A percentile compares a stretch with the other conserved stretches of the same genome.
phyloP scores from a whole-genome alignment of 805 yeast species.

The Metschnikowia cubensis region DNA sequence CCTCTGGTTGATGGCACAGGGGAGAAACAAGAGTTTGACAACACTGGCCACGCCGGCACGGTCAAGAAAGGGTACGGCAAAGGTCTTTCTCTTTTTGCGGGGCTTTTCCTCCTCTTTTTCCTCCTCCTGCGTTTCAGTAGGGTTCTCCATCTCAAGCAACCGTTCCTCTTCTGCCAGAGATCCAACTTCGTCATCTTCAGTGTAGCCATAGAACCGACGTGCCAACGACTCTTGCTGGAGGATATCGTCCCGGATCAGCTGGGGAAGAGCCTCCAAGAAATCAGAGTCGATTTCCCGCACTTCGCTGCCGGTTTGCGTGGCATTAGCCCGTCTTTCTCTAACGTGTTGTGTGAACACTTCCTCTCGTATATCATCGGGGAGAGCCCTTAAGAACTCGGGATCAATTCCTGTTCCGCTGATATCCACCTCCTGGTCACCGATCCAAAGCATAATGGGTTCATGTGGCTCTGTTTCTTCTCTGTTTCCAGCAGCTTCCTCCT shows the following conservation, averaged over 20 bases:
- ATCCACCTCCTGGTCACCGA: slow-evolving; percentile 77
- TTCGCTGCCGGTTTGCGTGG: slow-evolving; percentile 39
- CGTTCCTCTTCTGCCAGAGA: slow-evolving; percentile 16
- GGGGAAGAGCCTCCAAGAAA: slow-evolving; percentile 78
- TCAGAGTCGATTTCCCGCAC: slow-evolving; percentile 73
- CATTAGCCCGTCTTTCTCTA: slow-evolving; percentile 64
- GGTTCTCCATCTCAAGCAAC: slow-evolving; percentile 15
- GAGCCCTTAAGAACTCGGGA: slow-evolving; percentile 82
- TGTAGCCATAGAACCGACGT: slow-evolving; percentile 29
- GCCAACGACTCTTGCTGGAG: slow-evolving; percentile 53
- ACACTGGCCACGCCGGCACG: slow-evolving; percentile 71
- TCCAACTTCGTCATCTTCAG: slow-evolving; percentile 20
- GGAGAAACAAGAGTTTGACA: slow-evolving; percentile 65
- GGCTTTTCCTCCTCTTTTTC: not conserved
- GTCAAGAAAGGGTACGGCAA: slow-evolving; percentile 62
- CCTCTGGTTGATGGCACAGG: slow-evolving; percentile 60
- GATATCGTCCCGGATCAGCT: slow-evolving; percentile 57
- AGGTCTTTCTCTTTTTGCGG: slow-evolving; percentile 7
- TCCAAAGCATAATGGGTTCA: slow-evolving; percentile 61
- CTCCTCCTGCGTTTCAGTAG: not conserved
- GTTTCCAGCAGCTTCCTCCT: slow-evolving; percentile 10
- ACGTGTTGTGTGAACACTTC: slow-evolving; percentile 86
- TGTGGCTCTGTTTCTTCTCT: slow-evolving; percentile 3
- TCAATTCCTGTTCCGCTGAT: slow-evolving; percentile 89
- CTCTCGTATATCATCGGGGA: slow-evolving; percentile 90